These are phyloP conservation scores for Sesbania bispinosa DNA, from an alignment of 306 rosid genomes.

Conservation along the genomic window DNA sequence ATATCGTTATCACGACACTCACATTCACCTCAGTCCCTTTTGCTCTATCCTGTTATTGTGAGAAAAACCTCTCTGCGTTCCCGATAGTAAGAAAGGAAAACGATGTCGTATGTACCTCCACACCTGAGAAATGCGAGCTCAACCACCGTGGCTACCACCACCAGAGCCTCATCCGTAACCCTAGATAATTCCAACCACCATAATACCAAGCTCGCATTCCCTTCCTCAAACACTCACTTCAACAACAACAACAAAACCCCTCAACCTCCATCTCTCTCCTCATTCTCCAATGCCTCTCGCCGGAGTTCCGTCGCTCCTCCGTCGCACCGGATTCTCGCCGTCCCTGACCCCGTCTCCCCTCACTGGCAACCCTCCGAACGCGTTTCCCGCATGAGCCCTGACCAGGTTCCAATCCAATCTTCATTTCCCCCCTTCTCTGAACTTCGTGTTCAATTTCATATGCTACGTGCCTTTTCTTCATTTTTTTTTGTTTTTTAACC, in stretches of 20 bases:
- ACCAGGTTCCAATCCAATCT: conserved; percentile 46
- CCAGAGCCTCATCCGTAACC: conserved; percentile 38
- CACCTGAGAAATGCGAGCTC: conserved; percentile 61
- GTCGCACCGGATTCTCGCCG: conserved; percentile 23
- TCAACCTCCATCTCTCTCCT: conserved; percentile 6
- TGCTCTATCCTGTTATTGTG: neutral
- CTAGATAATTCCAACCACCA: conserved; percentile 25
- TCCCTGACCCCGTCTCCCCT: conserved; percentile 51
- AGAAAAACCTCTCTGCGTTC: neutral
- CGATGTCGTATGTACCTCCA: conserved; percentile 93
- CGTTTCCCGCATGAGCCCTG: conserved; percentile 67
- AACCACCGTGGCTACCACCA: conserved; percentile 40
- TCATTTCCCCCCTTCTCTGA: neutral
- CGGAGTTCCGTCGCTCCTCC: conserved; percentile 44
- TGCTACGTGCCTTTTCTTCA: neutral
- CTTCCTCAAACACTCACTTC: conserved; percentile 33
- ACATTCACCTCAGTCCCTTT: neutral
- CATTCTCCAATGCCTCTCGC: conserved; percentile 44
- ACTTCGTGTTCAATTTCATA: neutral
- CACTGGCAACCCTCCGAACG: conserved; percentile 82
- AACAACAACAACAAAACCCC: conserved; percentile 6
- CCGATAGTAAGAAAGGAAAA: conserved; percentile 2
- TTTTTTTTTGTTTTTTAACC: neutral
- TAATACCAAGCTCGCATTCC: conserved; percentile 43
- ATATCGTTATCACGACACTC: neutral